phyloP scores from a whole-genome alignment of 192 early-diverging fungal genomes.

The Coemansia sp. region DNA sequence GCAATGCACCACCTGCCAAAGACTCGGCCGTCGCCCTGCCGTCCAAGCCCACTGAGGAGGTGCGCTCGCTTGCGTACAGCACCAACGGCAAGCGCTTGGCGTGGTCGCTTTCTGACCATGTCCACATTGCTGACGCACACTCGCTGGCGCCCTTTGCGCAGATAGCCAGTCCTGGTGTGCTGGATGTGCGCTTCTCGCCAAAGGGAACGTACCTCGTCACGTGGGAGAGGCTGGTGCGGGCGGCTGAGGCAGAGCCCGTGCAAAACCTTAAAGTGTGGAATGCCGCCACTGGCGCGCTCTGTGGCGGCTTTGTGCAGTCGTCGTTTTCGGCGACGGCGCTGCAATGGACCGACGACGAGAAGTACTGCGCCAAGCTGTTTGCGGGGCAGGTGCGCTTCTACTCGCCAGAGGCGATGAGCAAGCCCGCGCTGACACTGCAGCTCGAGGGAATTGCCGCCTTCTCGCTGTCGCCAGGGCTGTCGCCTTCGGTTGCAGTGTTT shows the following conservation, averaged over 20 bases:
- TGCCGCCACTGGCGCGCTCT: conserved; percentile 66
- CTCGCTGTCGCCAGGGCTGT: conserved; percentile 86
- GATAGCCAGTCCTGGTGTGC: conserved; percentile 66
- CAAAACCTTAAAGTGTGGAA: conserved; percentile 86
- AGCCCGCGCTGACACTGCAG: conserved; percentile 59
- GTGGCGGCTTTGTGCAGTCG: conserved; percentile 81
- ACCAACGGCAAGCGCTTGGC: conserved; percentile 72
- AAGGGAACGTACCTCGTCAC: conserved; percentile 86
- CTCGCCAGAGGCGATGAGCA: conserved; percentile 32
- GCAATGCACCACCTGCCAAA: conserved; percentile 34
- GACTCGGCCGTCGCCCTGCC: conserved; percentile 14
- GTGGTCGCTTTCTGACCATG: conserved; percentile 60
- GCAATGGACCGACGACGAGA: conserved; percentile 94
- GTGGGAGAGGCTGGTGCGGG: conserved; percentile 67
- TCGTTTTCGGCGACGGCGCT: conserved; percentile 74
- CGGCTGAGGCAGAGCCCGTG: conserved; percentile 65
- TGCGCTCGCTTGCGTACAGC: conserved; percentile 64
- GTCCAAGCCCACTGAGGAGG: conserved; percentile 31
- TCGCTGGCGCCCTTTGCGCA: conserved; percentile 64
- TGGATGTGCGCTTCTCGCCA: conserved; percentile 93
- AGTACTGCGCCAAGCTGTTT: conserved; percentile 83
- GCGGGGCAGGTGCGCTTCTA: conserved; percentile 88
- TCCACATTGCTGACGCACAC: conserved; percentile 74
- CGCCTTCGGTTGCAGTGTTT: conserved; percentile 85
- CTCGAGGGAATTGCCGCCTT: conserved; percentile 82